These are phyloP conservation scores for Gossypium gossypioides DNA, from an alignment of 441 rosid species.

Conservation along the genomic window DNA sequence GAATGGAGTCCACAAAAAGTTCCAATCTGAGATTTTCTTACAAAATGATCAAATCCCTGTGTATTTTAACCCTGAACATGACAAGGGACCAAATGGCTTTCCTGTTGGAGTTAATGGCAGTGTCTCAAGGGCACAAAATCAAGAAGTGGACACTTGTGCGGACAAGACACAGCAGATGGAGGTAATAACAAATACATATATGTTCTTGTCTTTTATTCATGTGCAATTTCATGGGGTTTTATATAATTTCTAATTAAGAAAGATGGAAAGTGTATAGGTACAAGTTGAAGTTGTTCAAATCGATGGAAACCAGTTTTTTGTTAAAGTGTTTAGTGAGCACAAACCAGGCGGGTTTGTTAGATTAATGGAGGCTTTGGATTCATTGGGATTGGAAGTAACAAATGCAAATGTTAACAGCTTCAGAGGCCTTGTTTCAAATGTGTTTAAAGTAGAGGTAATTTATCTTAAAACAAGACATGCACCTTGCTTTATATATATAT, in stretches of 20 bases:
- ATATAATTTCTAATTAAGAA: not conserved
- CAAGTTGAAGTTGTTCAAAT: slow-evolving; percentile 86
- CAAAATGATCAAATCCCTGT: slow-evolving; percentile 19
- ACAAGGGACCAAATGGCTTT: slow-evolving; percentile 19
- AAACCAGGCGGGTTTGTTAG: slow-evolving; percentile 71
- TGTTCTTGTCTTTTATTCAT: not conserved
- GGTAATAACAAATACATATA: slow-evolving; percentile 26
- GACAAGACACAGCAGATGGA: slow-evolving; percentile 86
- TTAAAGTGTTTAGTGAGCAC: slow-evolving; percentile 80
- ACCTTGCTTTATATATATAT: not conserved
- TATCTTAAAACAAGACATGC: not conserved
- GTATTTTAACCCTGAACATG: slow-evolving; percentile 20
- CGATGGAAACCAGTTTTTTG: slow-evolving; percentile 72
- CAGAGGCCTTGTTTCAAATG: slow-evolving; percentile 72
- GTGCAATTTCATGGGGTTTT: not conserved
- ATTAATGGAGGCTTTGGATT: slow-evolving; percentile 72
- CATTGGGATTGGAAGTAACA: slow-evolving; percentile 70
- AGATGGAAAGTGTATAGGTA: slow-evolving; percentile 27
- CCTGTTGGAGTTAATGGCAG: slow-evolving; percentile 29
- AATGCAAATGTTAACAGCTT: slow-evolving; percentile 70
- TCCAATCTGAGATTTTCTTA: slow-evolving; percentile 30
- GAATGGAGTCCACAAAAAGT: slow-evolving; percentile 20
- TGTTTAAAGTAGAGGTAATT: slow-evolving; percentile 74
- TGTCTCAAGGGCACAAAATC: slow-evolving; percentile 31
- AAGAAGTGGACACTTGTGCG: slow-evolving; percentile 27